Conservation (phyloP, 192 early-diverging fungal species). For the Umbelopsis isabellina region DNA sequence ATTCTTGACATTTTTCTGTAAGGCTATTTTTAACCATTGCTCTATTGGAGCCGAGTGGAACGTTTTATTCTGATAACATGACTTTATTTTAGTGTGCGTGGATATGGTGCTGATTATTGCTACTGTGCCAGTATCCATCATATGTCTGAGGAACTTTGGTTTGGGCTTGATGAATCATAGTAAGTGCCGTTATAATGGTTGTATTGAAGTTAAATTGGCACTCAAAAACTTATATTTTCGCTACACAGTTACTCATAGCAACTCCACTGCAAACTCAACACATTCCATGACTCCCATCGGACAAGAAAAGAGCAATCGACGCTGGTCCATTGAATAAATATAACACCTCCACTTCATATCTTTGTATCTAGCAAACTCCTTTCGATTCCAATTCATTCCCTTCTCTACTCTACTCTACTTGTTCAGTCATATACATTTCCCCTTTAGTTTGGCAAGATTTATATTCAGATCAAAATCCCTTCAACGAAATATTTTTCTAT, state of each 20-base stretch:
- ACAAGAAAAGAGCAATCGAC: slow-evolving; percentile 36
- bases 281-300: slow-evolving; percentile 38
- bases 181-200: slow-evolving; percentile 35
- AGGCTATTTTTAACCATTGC: slow-evolving; percentile 25
- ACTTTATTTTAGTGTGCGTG: slow-evolving; percentile 41
- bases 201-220: not conserved
- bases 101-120: slow-evolving; percentile 49
- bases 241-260: slow-evolving; percentile 39
- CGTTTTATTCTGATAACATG: too few species aligned
- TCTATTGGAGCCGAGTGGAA: too few species aligned
- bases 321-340: slow-evolving; percentile 46
- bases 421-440: too few species aligned
- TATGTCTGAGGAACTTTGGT: slow-evolving; percentile 73
- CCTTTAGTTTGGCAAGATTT: too few species aligned
- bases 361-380: slow-evolving; percentile 2
- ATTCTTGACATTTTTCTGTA: slow-evolving; percentile 62
- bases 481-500: not conserved
- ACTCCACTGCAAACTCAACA: slow-evolving; percentile 28
- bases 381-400: not conserved
- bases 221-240: not conserved
- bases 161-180: slow-evolving; percentile 71
- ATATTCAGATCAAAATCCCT: not conserved
- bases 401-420: not conserved
- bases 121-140: slow-evolving; percentile 55
- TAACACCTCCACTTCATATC: not conserved